Conservation (phyloP, 441 rosid genomes). For the Melianthus villosus region DNA sequence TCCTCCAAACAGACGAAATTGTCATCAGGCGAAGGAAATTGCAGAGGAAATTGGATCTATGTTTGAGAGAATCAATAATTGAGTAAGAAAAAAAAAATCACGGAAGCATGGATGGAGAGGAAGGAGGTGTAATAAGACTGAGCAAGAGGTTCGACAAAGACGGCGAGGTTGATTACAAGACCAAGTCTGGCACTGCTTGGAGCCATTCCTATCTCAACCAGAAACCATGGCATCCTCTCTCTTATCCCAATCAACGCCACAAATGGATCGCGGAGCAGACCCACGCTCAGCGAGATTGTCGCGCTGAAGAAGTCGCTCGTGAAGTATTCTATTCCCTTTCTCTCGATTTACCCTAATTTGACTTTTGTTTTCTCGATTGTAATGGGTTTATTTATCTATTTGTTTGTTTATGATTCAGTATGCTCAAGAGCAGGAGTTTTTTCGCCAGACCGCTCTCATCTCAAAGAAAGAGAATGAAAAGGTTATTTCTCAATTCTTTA, state of each 20-base stretch:
- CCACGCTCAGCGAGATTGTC: constrained; percentile 49
- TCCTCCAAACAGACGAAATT: too few relatives aligned
- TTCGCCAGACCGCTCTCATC: constrained; percentile 71
- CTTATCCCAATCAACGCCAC: constrained; percentile 90
- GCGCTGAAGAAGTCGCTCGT: constrained; percentile 75
- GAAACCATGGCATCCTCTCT: constrained; percentile 99
- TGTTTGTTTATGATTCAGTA: constrained; percentile 30
- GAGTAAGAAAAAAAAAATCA: too few relatives aligned
- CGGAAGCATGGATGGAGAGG: constrained; percentile 83
- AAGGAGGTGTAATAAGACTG: constrained; percentile 52
- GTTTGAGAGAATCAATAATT: too few relatives aligned
- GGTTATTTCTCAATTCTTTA: too few relatives aligned
- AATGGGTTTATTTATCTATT: constrained; percentile 1
- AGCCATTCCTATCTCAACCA: constrained; percentile 88
- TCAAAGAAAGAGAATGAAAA: constrained; percentile 88
- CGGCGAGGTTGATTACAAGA: constrained; percentile 79
- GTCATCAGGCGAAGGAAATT: too few relatives aligned
- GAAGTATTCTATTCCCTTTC: constrained; percentile 26
- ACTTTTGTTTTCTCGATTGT: not conserved
- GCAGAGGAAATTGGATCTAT: too few relatives aligned
- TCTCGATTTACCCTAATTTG: not conserved
- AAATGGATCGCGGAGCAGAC: constrained; percentile 97
- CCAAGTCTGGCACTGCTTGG: constrained; percentile 90
- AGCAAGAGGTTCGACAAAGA: constrained; percentile 57
- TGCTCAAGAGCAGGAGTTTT: constrained; percentile 88